phyloP scores from a whole-genome alignment of 176 grass and related monocot genomes.

The Cocos nucifera region DNA sequence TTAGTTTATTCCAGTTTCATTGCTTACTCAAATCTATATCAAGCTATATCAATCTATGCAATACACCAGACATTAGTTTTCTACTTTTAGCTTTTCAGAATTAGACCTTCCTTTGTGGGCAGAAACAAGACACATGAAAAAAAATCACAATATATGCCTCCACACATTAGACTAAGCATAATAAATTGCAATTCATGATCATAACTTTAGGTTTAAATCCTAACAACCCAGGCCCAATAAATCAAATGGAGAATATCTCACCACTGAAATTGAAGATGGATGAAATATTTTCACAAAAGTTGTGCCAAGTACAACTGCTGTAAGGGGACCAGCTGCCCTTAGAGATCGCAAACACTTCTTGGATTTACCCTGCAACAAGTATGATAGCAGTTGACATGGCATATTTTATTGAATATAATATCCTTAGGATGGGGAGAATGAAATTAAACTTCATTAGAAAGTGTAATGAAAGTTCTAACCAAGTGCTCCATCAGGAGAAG shows the following conservation, averaged over 20 bases:
- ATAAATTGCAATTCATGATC: too few species aligned
- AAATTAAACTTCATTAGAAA: background rate
- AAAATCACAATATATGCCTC: too few species aligned
- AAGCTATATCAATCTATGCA: too few species aligned
- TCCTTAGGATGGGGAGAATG: background rate
- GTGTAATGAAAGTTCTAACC: constrained; percentile 18
- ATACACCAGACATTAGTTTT: too few species aligned
- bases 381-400: constrained; percentile 5
- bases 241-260: constrained; percentile 35
- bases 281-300: constrained; percentile 84
- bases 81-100: too few species aligned
- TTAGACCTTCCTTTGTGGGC: too few species aligned
- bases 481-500: constrained; percentile 82
- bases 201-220: too few species aligned
- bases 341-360: constrained; percentile 55
- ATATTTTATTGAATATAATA: constrained; percentile 1
- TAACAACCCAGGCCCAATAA: too few species aligned
- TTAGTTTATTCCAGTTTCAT: too few species aligned
- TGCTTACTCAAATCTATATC: too few species aligned
- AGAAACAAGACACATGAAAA: too few species aligned
- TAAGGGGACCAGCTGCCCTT: constrained; percentile 77
- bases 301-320: constrained; percentile 83
- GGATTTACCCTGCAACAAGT: constrained; percentile 65
- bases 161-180: too few species aligned
- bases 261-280: constrained; percentile 82